Evolutionary conservation across 345 rosid species (phyloP).

Genomic region (Turritis glabra): DNA sequence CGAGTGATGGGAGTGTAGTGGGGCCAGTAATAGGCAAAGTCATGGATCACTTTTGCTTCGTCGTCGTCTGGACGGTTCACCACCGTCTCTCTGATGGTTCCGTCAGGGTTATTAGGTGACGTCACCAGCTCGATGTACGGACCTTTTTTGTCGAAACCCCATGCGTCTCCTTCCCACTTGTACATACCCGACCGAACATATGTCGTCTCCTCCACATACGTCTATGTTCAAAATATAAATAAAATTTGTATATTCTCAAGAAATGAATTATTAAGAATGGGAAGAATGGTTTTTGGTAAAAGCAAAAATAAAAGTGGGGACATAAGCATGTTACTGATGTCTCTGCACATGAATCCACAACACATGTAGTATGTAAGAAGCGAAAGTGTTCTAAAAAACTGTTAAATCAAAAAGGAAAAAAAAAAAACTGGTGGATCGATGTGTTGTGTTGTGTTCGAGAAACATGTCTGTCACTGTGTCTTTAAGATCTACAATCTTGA

Average conservation of each 20-base stretch:
- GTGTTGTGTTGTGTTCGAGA: constrained; percentile 44
- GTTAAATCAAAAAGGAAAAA: not conserved
- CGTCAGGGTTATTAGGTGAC: constrained; percentile 90
- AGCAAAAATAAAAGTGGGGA: constrained; percentile 34
- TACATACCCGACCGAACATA: constrained; percentile 62
- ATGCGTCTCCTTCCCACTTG: constrained; percentile 89
- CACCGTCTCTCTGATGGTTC: constrained; percentile 61
- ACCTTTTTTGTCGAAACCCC: constrained; percentile 52
- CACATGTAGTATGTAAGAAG: constrained; percentile 35
- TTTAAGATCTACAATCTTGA: constrained; percentile 22
- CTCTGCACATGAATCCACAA: constrained; percentile 37
- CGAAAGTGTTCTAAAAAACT: not conserved
- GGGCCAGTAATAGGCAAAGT: constrained; percentile 95
- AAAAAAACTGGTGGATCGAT: not conserved
- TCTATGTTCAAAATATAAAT: constrained; percentile 41
- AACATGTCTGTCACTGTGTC: constrained; percentile 69
- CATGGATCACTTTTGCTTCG: constrained; percentile 64
- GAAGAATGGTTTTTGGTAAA: constrained; percentile 33
- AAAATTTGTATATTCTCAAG: not conserved
- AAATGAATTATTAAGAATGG: constrained; percentile 4
- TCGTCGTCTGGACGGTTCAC: constrained; percentile 51
- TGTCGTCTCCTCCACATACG: constrained; percentile 58
- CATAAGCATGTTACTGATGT: constrained; percentile 64
- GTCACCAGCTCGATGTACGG: constrained; percentile 71
- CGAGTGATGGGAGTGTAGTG: constrained; percentile 72